Percentiles rank a stretch among this genome's conserved stretches.
Evolutionary conservation across 2,329 filamentous ascomycete genomes (phyloP).

Genomic region (Ophiosphaerella herpotricha): DNA sequence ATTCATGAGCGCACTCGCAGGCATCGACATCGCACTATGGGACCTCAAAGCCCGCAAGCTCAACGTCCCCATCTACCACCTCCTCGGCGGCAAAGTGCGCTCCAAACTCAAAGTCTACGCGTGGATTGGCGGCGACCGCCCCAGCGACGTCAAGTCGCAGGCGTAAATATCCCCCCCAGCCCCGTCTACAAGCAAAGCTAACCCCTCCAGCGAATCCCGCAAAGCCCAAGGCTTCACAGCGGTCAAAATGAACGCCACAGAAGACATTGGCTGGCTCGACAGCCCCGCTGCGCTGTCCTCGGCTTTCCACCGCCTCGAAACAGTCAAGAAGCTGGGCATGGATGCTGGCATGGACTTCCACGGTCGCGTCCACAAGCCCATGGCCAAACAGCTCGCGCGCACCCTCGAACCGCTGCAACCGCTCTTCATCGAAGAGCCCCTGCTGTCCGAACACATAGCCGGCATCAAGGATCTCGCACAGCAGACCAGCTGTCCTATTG

Average conservation of each 20-base stretch:
- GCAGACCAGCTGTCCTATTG: constrained; percentile 67
- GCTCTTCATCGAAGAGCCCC: constrained; percentile 76
- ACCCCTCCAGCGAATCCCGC: constrained; percentile 54
- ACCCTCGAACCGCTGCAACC: constrained; percentile 69
- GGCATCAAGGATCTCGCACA: constrained; percentile 65
- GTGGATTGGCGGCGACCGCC: constrained; percentile 78
- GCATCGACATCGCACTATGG: constrained; percentile 81
- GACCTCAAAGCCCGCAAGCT: constrained; percentile 71
- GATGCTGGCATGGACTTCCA: constrained; percentile 80
- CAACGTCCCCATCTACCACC: constrained; percentile 71
- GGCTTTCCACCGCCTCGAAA: constrained; percentile 68
- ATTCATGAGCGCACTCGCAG: constrained; percentile 77
- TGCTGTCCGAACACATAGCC: constrained; percentile 71
- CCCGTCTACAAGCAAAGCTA: background rate
- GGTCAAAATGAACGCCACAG: constrained; percentile 81
- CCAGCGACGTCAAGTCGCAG: constrained; percentile 66
- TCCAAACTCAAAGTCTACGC: constrained; percentile 73
- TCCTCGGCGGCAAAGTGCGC: constrained; percentile 75
- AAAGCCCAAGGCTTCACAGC: constrained; percentile 66
- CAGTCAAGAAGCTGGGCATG: constrained; percentile 70
- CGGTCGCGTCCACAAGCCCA: constrained; percentile 76
- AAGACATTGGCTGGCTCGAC: constrained; percentile 77
- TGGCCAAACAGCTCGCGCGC: constrained; percentile 76
- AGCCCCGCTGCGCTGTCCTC: constrained; percentile 67
- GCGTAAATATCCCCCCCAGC: constrained; percentile 54